Evolutionary conservation across 257 asterid genomes (phyloP), one percentile per base, ranked within the genome.

Genomic region (Solanum boliviense): DNA sequence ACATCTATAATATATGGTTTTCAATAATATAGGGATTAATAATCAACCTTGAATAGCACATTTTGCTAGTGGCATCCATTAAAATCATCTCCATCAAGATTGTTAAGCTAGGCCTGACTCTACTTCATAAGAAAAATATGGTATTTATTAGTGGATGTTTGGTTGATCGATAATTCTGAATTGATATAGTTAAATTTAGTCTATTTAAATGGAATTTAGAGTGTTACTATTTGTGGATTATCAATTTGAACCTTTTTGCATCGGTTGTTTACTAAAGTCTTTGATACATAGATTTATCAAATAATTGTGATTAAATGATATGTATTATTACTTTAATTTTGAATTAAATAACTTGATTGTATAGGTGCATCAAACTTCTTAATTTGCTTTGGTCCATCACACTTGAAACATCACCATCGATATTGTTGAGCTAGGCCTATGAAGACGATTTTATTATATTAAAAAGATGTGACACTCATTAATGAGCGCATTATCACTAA

Each of bases 311-410:
- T 70, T 67, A 68, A 1, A 31, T 70, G 9, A 70, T 31, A 70
- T 15, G 39, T 7, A 16, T 71, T 71, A 16, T 71, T 0, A 18
- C 7, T 72, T 32, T 18, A 9, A 31, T 27, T 72, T 18, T 18
- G 4, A n/a, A 5, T 72, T 2, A 72, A 72, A 13, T 72, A 8
- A 8, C 1, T 72, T 72, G 44, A 32, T 72, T 1, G 25, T 16
- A 27, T 1, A 3, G 1, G 25, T 32, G 27, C 25, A 32, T 72
- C 27, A 72, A 34, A 5, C 44, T 73, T 73, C 9, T 35, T 73
- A 35, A 21, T 10, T 74, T 74, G 18, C 0, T 2, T 1, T 12
- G 9, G 0, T 9, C 0, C 6, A 3, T 21, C 31, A 74, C 1
- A 10, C 9, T 74, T 74, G 27, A 3, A 21, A 74, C 5, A 35